These are phyloP conservation scores for Creolimax fragrantissima DNA, from an alignment of 78 protist genomes.

Conservation along the genomic window DNA sequence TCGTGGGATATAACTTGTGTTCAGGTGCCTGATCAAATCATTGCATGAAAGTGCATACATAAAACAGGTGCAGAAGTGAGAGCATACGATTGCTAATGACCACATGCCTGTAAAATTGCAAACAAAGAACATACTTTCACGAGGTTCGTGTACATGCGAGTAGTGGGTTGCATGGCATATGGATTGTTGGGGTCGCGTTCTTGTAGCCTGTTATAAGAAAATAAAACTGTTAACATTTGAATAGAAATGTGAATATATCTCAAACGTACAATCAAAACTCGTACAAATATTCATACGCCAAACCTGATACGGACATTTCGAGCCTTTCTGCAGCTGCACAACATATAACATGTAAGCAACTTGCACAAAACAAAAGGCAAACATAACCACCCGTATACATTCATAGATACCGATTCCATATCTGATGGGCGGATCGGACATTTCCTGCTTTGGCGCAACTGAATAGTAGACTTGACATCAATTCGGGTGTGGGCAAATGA, in stretches of 20 bases:
- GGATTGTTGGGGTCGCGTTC: neutral
- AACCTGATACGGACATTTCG: neutral
- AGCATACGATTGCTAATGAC: too few relatives aligned
- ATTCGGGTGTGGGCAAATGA: neutral
- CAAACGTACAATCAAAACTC: neutral
- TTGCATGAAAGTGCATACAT: too few relatives aligned
- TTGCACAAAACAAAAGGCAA: neutral
- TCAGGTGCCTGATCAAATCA: too few relatives aligned
- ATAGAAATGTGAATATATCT: neutral
- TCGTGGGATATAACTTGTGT: too few relatives aligned
- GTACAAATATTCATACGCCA: neutral
- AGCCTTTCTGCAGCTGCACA: too few relatives aligned
- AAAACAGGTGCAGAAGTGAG: too few relatives aligned
- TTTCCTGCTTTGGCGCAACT: neutral
- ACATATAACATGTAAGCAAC: too few relatives aligned
- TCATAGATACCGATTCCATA: neutral
- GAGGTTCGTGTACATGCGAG: neutral
- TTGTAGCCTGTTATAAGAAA: neutral
- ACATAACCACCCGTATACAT: too few relatives aligned
- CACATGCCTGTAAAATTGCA: too few relatives aligned
- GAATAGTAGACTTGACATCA: neutral
- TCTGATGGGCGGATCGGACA: neutral
- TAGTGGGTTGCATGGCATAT: neutral
- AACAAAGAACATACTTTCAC: neutral
- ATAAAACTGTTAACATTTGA: too few relatives aligned